These are phyloP conservation scores for Penstemon newberryi DNA, from an alignment of 257 asterid genomes.

Conservation along the genomic window DNA sequence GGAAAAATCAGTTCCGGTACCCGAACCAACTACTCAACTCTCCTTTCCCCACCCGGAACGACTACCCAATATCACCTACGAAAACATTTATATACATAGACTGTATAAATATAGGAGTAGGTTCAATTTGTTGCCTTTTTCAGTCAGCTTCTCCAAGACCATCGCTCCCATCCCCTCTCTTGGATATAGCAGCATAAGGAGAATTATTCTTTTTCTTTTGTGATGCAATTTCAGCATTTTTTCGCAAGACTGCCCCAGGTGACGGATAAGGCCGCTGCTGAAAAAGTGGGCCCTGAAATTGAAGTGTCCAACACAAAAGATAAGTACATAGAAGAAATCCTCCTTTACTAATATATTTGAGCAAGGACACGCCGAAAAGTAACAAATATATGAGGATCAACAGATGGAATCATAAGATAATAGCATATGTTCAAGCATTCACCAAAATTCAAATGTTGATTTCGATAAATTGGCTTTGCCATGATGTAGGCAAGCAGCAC, in stretches of 20 bases:
- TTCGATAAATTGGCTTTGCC: too few relatives aligned
- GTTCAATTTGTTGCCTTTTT: constrained; percentile 19
- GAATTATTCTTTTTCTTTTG: constrained; percentile 70
- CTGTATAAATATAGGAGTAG: neutral
- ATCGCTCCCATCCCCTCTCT: constrained; percentile 98
- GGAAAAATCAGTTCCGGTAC: neutral
- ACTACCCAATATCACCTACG: too few relatives aligned
- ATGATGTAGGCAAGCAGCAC: neutral
- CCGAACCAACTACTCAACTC: neutral
- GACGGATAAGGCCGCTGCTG: constrained; percentile 99
- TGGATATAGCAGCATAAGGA: constrained; percentile 65
- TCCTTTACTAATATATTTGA: neutral
- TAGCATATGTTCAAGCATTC: neutral
- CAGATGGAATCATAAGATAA: neutral
- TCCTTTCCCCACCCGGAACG: neutral
- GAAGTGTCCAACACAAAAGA: constrained; percentile 16
- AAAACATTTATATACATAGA: too few relatives aligned
- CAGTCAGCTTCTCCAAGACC: constrained; percentile 95
- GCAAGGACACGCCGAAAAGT: neutral
- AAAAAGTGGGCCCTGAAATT: constrained; percentile 90
- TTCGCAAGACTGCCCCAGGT: constrained; percentile 92
- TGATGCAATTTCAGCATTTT: constrained; percentile 89
- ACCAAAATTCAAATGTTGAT: neutral
- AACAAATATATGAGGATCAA: neutral
- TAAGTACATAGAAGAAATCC: constrained; percentile 6